Evolutionary conservation across 2,329 filamentous ascomycete species (phyloP).

Genomic region (Botrytis byssoidea): DNA sequence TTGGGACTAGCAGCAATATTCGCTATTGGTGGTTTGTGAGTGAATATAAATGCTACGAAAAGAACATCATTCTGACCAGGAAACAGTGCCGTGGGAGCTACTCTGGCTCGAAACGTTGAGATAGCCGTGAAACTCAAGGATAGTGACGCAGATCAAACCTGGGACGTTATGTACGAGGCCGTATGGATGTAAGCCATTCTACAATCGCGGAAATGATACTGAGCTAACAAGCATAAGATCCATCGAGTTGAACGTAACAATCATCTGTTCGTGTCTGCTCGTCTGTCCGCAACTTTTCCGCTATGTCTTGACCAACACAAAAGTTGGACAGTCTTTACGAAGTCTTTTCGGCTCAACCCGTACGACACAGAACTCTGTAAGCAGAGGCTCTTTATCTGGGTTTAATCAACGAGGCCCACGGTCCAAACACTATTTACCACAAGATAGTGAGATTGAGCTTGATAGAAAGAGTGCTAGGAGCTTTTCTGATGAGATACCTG

Average conservation of each 20-base stretch:
- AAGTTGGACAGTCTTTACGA: background rate
- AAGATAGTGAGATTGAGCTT: background rate
- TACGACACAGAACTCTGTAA: background rate
- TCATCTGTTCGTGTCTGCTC: background rate
- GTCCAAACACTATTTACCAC: background rate
- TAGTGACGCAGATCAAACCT: background rate
- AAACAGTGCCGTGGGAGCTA: background rate
- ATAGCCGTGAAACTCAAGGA: background rate
- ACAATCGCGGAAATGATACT: background rate
- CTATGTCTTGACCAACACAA: background rate
- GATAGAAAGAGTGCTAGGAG: background rate
- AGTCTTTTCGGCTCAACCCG: background rate
- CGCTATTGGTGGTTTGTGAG: background rate
- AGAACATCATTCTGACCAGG: background rate
- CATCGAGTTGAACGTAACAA: background rate
- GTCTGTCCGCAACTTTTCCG: background rate
- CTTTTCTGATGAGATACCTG: background rate
- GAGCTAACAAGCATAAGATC: background rate
- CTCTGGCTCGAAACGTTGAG: background rate
- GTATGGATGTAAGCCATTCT: background rate
- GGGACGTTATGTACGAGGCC: background rate
- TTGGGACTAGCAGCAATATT: background rate
- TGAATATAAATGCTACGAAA: background rate
- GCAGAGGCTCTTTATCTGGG: background rate
- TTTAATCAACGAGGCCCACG: background rate